Evolutionary conservation across 1,284 basidiomycete genomes (phyloP).

Genomic region (Microbotryum silenes-acaulis): DNA sequence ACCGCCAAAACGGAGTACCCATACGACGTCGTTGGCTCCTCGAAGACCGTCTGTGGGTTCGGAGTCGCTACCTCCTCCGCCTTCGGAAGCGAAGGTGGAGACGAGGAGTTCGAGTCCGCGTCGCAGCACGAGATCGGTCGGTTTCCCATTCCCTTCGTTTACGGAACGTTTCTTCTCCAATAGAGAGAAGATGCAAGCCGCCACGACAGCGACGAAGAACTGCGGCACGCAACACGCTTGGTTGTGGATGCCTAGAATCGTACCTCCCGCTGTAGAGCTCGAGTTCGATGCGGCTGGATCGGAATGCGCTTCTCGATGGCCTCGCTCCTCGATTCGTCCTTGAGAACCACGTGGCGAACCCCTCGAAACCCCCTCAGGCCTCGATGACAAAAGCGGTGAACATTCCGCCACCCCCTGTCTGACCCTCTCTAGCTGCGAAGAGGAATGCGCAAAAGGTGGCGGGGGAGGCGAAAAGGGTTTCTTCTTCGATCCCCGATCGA

Average conservation of each 20-base stretch:
- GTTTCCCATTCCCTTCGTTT: too few relatives aligned
- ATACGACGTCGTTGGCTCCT: slow-evolving; percentile 37
- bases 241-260: slow-evolving; percentile 37
- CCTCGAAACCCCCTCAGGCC: too few relatives aligned
- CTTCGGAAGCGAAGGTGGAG: too few relatives aligned
- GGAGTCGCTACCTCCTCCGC: slow-evolving; percentile 3
- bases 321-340: too few relatives aligned
- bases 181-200: slow-evolving; percentile 38
- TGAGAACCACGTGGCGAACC: too few relatives aligned
- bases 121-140: too few relatives aligned
- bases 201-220: slow-evolving; percentile 37
- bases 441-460: too few relatives aligned
- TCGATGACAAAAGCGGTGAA: background rate
- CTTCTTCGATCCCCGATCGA: too few relatives aligned
- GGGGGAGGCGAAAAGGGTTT: too few relatives aligned
- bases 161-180: too few relatives aligned
- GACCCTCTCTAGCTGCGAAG: too few relatives aligned
- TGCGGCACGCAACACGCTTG: slow-evolving; percentile 35
- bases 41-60: background rate
- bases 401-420: background rate
- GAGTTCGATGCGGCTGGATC: background rate
- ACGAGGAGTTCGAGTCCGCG: too few relatives aligned
- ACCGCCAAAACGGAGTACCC: slow-evolving; percentile 42
- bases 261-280: slow-evolving; percentile 14
- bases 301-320: background rate